Conservation (phyloP, 2,329 filamentous ascomycete species). For the Colletotrichum orbiculare region DNA sequence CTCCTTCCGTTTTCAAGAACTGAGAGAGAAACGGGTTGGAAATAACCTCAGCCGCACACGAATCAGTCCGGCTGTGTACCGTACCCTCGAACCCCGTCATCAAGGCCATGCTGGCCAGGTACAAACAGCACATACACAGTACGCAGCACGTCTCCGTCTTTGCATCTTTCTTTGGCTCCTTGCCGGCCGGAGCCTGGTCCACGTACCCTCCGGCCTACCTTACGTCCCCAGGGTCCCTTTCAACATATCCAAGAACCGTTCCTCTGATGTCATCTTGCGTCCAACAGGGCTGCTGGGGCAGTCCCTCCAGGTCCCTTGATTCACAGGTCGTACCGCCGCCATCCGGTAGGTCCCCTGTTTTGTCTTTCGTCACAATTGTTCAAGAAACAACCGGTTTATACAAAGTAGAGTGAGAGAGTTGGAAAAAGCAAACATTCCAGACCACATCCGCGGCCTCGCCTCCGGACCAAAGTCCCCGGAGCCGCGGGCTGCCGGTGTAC, state of each 20-base stretch:
- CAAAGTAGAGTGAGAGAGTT: background rate
- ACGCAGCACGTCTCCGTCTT: background rate
- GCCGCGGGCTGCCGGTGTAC: background rate
- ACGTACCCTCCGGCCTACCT: background rate
- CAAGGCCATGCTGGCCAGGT: too few relatives aligned
- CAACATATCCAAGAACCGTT: slow-evolving; percentile 5
- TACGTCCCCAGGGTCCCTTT: background rate
- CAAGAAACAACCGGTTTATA: too few relatives aligned
- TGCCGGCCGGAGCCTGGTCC: background rate
- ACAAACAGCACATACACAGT: background rate
- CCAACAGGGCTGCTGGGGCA: slow-evolving; percentile 22
- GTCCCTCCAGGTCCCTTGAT: slow-evolving; percentile 28
- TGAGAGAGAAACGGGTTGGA: background rate
- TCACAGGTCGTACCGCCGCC: background rate
- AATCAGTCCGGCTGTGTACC: slow-evolving; percentile 2
- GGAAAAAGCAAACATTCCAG: background rate
- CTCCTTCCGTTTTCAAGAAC: background rate
- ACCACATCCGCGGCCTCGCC: background rate
- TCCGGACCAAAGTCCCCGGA: slow-evolving; percentile 22
- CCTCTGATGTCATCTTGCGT: slow-evolving; percentile 34
- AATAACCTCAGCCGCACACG: slow-evolving; percentile 1
- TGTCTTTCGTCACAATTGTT: background rate
- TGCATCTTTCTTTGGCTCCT: too few relatives aligned
- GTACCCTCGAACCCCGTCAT: background rate
- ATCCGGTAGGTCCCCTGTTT: background rate